Evolutionary conservation across 192 early-diverging fungal genomes (phyloP), one percentile per base, ranked within the genome.

Genomic region (Coemansia sp.): DNA sequence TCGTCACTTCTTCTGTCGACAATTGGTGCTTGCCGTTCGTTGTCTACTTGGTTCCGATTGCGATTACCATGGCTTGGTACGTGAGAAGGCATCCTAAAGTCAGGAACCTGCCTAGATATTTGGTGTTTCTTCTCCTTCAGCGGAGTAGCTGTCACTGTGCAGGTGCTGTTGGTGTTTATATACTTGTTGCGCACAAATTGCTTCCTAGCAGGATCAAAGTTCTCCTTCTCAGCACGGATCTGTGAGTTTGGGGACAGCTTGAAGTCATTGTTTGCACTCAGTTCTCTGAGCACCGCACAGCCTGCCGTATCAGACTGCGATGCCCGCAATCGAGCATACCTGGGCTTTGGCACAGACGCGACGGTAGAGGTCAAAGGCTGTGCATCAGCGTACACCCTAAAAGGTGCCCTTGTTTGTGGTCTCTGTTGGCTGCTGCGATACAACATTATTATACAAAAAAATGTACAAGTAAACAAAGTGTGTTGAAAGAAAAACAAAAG

Each of bases 151-250:
- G 16, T 18, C 16, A 18, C n/a, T 15, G 43, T 34, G 3, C 16
- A 2, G 16, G 13, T n/a, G 3, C 43, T 51, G 7, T 9, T 39
- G 35, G 59, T 62, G 51, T 23, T 42, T 18, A 25, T 30, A 3
- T 25, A 28, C 43, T 48, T 42, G 45, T 70, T 60, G 4, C 29
- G n/a, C 7, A 55, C 69, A 48, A 77, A 34, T 21, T 64, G 57
- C 39, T 71, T 71, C 29, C 40, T 57, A 35, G 68, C 51, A 12
- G 66, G 65, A 45, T 77, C 74, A 68, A 77, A 77, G 58, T 77
- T 77, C 61, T 77, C 74, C 65, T 77, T 77, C 52, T 71, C 69
- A 0, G 69, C 65, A n/a, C 49, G 30, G 30, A 71, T 42, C 15
- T 60, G 69, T 20, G 74, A 77, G 31, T 57, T 63, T 13, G 74